Percentiles rank a stretch among this genome's conserved stretches.
Evolutionary conservation across 2,329 filamentous ascomycete species (phyloP).

Genomic region (Drechslerella coelobrocha): DNA sequence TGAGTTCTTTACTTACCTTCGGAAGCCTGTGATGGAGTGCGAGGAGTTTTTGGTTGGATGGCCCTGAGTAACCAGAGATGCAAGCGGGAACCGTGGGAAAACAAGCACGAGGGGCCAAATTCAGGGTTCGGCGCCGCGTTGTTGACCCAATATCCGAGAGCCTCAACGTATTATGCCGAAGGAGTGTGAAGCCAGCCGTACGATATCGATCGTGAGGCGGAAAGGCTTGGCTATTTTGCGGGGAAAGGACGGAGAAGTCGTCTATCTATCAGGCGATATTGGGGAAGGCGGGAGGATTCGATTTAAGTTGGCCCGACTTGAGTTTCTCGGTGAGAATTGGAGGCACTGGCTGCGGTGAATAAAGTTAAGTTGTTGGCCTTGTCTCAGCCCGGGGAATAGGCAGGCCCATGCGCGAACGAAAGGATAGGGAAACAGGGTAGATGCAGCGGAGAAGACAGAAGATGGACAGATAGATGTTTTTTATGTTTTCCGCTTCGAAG

Average conservation of each 20-base stretch:
- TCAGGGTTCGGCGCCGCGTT: constrained; percentile 48
- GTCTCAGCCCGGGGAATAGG: constrained; percentile 49
- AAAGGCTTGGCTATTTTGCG: constrained; percentile 48
- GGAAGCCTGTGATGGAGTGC: constrained; percentile 30
- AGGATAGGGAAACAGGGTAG: constrained; percentile 26
- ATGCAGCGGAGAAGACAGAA: constrained; percentile 43
- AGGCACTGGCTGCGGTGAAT: constrained; percentile 22
- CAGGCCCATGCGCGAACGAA: constrained; percentile 50
- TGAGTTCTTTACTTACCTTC: constrained; percentile 21
- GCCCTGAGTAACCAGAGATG: constrained; percentile 31
- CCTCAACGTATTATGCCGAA: constrained; percentile 13
- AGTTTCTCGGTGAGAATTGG: constrained; percentile 47
- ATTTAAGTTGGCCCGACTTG: constrained; percentile 47
- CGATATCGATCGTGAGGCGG: constrained; percentile 33
- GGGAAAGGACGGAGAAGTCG: constrained; percentile 52
- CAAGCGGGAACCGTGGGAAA: constrained; percentile 14
- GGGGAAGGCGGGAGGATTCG: constrained; percentile 37
- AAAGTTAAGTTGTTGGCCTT: constrained; percentile 50
- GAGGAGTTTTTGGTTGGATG: constrained; percentile 29
- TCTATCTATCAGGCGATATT: constrained; percentile 51
- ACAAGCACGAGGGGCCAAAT: constrained; percentile 26
- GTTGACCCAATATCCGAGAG: constrained; percentile 24
- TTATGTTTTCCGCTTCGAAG: constrained; percentile 2
- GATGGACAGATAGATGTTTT: constrained; percentile 10
- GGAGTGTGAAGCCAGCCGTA: constrained; percentile 19